Conservation (phyloP, 2,329 filamentous ascomycete genomes). For the Ophiostoma triangulosporum region DNA sequence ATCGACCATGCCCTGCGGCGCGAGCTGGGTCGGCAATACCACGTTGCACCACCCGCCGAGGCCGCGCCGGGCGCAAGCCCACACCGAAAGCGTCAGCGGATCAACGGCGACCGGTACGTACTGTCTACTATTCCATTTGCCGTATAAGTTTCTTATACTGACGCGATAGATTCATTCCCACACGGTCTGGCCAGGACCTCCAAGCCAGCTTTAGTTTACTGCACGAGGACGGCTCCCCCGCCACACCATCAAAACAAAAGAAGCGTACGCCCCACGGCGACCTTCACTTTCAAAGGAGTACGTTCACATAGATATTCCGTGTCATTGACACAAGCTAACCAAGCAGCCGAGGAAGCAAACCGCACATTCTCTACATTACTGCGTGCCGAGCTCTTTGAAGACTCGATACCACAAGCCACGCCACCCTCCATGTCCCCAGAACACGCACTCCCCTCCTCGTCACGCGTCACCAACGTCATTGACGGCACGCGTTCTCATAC, state of each 20-base stretch:
- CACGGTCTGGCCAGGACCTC: constrained; percentile 81
- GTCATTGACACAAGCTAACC: background rate
- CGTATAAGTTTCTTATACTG: background rate
- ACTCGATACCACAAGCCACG: constrained; percentile 70
- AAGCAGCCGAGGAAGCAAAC: constrained; percentile 77
- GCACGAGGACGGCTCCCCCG: constrained; percentile 84
- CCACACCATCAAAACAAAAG: constrained; percentile 74
- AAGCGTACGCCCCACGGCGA: constrained; percentile 79
- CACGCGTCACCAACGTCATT: constrained; percentile 39
- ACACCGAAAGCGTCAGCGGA: constrained; percentile 44
- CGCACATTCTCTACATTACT: constrained; percentile 79
- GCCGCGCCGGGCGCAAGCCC: constrained; percentile 41
- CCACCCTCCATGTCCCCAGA: constrained; percentile 50
- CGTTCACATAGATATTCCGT: constrained; percentile 19
- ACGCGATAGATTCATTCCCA: constrained; percentile 72
- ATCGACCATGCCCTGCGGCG: constrained; percentile 37
- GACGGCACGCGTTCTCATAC: constrained; percentile 66
- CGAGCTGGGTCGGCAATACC: constrained; percentile 28
- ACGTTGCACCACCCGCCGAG: constrained; percentile 20
- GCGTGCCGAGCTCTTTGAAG: constrained; percentile 84
- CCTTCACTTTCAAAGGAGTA: constrained; percentile 87
- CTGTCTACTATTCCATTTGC: too few relatives aligned
- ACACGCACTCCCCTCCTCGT: constrained; percentile 33
- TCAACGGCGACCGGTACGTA: constrained; percentile 48
- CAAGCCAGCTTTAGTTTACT: constrained; percentile 86